Evolutionary conservation across 805 yeast genomes (phyloP).

Genomic region (Zygoascus tannicola): DNA sequence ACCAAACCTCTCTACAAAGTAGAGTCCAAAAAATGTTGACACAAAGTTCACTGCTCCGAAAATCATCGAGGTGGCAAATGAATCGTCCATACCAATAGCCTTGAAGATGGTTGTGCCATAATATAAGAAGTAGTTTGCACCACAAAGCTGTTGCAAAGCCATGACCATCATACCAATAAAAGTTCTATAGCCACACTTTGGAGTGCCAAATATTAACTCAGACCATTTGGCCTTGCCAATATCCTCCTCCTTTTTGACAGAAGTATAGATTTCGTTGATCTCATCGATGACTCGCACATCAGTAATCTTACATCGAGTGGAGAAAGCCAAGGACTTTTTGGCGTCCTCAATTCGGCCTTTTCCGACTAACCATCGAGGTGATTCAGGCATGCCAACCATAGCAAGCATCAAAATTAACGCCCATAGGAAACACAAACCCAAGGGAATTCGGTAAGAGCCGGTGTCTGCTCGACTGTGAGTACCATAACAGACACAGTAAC

Average conservation of each 20-base stretch:
- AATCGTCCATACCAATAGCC: constrained; percentile 35
- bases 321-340: constrained; percentile 41
- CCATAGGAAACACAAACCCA: constrained; percentile 67
- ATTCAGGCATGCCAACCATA: constrained; percentile 59
- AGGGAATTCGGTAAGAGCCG: constrained; percentile 65
- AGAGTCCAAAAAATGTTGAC: constrained; percentile 42
- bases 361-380: constrained; percentile 62
- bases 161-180: constrained; percentile 38
- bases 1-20: constrained; percentile 42
- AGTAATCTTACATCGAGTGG: constrained; percentile 29
- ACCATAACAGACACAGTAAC: constrained; percentile 63
- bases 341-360: constrained; percentile 52
- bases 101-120: constrained; percentile 49
- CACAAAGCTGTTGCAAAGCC: constrained; percentile 52
- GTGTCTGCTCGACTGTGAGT: constrained; percentile 37
- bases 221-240: constrained; percentile 45
- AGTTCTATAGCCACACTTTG: constrained; percentile 31
- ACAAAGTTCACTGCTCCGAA: constrained; percentile 45
- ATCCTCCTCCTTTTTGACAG: constrained; percentile 39
- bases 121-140: constrained; percentile 60
- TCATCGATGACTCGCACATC: constrained; percentile 29
- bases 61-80: constrained; percentile 47
- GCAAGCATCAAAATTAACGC: constrained; percentile 52
- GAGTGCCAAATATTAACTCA: constrained; percentile 43
- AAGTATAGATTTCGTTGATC: constrained; percentile 33